Percentiles rank a stretch among this genome's conserved stretches.
These are phyloP conservation scores for Moesziomyces sp. DNA, from an alignment of 1,284 basidiomycete genomes.

Conservation along the genomic window DNA sequence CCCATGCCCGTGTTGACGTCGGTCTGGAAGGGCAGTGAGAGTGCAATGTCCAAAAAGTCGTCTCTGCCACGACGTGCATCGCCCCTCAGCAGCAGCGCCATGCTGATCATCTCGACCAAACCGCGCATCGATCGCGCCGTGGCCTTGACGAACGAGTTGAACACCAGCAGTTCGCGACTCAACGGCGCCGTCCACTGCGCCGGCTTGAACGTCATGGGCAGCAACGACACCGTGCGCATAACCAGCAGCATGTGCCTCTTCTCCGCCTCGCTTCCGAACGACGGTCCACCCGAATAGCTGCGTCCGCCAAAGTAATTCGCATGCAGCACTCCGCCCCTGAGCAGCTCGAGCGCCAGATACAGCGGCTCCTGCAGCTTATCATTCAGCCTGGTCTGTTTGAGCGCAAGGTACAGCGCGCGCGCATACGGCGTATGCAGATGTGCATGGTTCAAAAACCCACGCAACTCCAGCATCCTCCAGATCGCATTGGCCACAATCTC, in stretches of 20 bases:
- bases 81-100: conserved; percentile 89
- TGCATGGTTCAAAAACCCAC: conserved; percentile 88
- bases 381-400: conserved; percentile 82
- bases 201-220: conserved; percentile 86
- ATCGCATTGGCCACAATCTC: conserved; percentile 98
- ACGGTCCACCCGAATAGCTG: conserved; percentile 91
- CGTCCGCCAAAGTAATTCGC: conserved; percentile 88
- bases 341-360: conserved; percentile 85
- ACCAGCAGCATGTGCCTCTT: conserved; percentile 88
- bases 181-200: conserved; percentile 79
- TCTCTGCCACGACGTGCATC: conserved; percentile 87
- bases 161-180: conserved; percentile 93
- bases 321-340: conserved; percentile 93
- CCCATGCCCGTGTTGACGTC: conserved; percentile 99
- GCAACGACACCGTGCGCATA: conserved; percentile 93
- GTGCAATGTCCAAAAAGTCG: conserved; percentile 89
- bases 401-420: conserved; percentile 85
- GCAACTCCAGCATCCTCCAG: conserved; percentile 95
- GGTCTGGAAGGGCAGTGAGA: conserved; percentile 79
- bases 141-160: conserved; percentile 95
- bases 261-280: conserved; percentile 76
- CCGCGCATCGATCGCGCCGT: conserved; percentile 88
- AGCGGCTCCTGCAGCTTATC: conserved; percentile 98
- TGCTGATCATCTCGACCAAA: conserved; percentile 86
- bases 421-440: conserved; percentile 87